These are phyloP conservation scores for Phytopythium kandeliae DNA, from an alignment of 352 stramenopile species.

Conservation along the genomic window DNA sequence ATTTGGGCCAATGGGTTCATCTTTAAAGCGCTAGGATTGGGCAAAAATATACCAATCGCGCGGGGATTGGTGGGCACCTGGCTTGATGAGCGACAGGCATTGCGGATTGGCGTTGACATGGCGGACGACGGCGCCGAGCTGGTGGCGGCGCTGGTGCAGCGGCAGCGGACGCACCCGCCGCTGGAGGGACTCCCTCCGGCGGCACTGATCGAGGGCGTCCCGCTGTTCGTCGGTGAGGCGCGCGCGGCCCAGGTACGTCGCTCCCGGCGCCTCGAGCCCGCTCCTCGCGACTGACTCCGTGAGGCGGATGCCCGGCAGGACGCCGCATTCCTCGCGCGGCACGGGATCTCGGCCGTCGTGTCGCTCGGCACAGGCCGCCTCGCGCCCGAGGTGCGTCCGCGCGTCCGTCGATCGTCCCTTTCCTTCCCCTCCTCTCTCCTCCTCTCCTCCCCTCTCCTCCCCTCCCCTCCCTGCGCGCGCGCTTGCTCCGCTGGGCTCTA, in stretches of 20 bases:
- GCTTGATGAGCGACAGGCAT: too few relatives aligned
- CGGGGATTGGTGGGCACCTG: too few relatives aligned
- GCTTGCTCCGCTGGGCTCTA: too few relatives aligned
- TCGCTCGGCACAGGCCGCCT: constrained; percentile 60
- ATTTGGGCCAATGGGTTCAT: too few relatives aligned
- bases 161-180: constrained; percentile 41
- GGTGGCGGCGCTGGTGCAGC: constrained; percentile 25
- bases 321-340: constrained; percentile 26
- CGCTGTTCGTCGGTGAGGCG: constrained; percentile 57
- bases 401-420: too few relatives aligned
- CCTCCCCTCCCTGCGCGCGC: too few relatives aligned
- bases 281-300: not conserved
- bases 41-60: too few relatives aligned
- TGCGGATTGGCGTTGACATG: too few relatives aligned
- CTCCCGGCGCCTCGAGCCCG: not conserved
- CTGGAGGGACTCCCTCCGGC: constrained; percentile 36
- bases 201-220: constrained; percentile 33
- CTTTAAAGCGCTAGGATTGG: too few relatives aligned
- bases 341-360: constrained; percentile 41
- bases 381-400: constrained; percentile 23
- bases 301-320: constrained; percentile 15
- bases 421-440: too few relatives aligned
- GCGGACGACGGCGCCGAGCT: constrained; percentile 12
- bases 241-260: constrained; percentile 33
- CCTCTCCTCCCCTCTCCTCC: too few relatives aligned